Evolutionary conservation across 2,329 filamentous ascomycete genomes (phyloP).

Genomic region (Penicillium sp.): DNA sequence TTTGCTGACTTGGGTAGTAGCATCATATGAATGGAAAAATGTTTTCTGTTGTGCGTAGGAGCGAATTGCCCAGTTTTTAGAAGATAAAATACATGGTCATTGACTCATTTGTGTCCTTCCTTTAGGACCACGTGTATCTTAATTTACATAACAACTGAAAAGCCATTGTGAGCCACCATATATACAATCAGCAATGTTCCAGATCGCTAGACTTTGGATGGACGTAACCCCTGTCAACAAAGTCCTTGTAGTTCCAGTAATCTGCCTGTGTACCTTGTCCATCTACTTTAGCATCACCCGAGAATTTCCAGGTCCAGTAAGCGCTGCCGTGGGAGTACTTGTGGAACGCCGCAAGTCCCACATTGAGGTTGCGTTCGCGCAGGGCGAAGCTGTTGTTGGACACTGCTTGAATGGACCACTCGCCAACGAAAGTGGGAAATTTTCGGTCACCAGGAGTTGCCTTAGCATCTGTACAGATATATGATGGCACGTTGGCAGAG

Average conservation of each 20-base stretch:
- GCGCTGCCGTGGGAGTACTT: conserved; percentile 24
- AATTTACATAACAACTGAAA: too few relatives aligned
- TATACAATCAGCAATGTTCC: not conserved
- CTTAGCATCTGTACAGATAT: conserved; percentile 22
- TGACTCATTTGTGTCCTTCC: too few relatives aligned
- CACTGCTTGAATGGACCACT: conserved; percentile 28
- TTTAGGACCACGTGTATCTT: too few relatives aligned
- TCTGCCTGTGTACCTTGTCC: conserved; percentile 17
- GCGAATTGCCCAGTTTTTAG: too few relatives aligned
- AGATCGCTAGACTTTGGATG: conserved; percentile 5
- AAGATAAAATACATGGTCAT: too few relatives aligned
- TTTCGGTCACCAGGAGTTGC: conserved; percentile 20
- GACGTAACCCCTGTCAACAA: conserved; percentile 9
- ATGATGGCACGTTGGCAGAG: conserved; percentile 18
- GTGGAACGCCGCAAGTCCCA: conserved; percentile 18
- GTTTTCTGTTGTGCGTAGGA: too few relatives aligned
- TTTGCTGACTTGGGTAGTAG: too few relatives aligned
- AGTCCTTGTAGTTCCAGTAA: conserved; percentile 15
- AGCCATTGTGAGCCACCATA: not conserved
- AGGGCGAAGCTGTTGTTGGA: conserved; percentile 24
- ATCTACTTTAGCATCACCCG: conserved; percentile 21
- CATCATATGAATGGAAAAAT: too few relatives aligned
- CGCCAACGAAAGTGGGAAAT: conserved; percentile 30
- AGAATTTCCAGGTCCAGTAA: conserved; percentile 28
- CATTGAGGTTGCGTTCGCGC: conserved; percentile 21